Base-by-base conservation (phyloP, 805 yeast genomes). In the Lipomyces orientalis region DNA sequence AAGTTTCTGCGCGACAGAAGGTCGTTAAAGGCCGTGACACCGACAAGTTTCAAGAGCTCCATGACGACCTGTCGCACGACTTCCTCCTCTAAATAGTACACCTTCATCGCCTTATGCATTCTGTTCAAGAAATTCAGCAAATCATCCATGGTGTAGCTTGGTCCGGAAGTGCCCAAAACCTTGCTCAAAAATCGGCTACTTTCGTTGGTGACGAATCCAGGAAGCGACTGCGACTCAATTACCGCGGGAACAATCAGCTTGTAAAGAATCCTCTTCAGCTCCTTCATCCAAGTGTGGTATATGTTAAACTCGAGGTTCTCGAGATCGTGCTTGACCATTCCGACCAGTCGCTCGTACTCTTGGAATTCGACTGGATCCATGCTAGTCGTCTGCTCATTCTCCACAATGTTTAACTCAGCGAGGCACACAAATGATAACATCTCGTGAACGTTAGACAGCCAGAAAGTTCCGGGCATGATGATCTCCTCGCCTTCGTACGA, bases 401-500 rank as follows among this genome's bases (percentile, higher is more conserved):
- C 93, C 61, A 91, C 81, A 68, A 95, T 91, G n/a, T 97, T 92
- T 67, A 88, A 87, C 79, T 94, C 97, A 2, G 98, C 98, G 79
- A 92, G 90, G 16, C 93, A 87, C 67, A 94, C 97, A 82, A 95
- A 95, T 2, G 98, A 93, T 79, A 90, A 91, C 75, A 95, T 84
- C 77, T 95, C 98, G 77, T 95, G 97, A 2, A 96, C 93, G 80
- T 95, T 95, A 2, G 98, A 91, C 71, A 95, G 84, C 99, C 99
- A 95, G 82, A 93, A 95, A 0, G 98, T 97, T 73, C 97, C 98
- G 74, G 92, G 92, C 58, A 92, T 87, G 75, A 93, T 88, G 43
- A 92, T 88, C 73, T 91, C 96, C 67, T 90, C 97, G 64, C 94
- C 97, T 73, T 89, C 89, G 76, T 90, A 83, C n/a, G 83, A 80